Evolutionary conservation across 2,329 filamentous ascomycete species (phyloP).

Genomic region (Waltergamsia citrina): DNA sequence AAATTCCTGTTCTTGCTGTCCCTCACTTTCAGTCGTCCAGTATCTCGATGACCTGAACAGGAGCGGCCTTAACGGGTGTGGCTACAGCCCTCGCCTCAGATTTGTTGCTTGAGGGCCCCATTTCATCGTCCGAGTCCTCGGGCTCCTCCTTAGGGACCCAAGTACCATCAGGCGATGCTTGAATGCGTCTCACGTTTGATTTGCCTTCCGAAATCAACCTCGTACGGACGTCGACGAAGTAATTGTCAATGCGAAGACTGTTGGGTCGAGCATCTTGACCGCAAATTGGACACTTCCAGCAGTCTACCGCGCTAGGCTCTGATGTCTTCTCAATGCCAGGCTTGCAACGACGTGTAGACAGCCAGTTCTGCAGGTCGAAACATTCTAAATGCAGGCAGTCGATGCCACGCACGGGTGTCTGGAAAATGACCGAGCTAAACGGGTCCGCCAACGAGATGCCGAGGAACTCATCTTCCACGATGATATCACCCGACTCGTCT

Average conservation of each 20-base stretch:
- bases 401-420: slow-evolving; percentile 60
- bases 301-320: slow-evolving; percentile 52
- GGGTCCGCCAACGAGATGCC: slow-evolving; percentile 55
- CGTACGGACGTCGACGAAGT: slow-evolving; percentile 53
- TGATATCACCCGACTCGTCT: slow-evolving; percentile 52
- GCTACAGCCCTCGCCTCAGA: neutral
- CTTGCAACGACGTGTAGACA: slow-evolving; percentile 52
- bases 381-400: slow-evolving; percentile 73
- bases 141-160: slow-evolving; percentile 22
- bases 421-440: slow-evolving; percentile 55
- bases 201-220: slow-evolving; percentile 28
- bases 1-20: too few relatives aligned
- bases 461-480: slow-evolving; percentile 47
- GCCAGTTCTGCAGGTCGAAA: slow-evolving; percentile 80
- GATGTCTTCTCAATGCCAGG: slow-evolving; percentile 8
- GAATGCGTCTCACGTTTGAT: slow-evolving; percentile 17
- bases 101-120: neutral
- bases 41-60: slow-evolving; percentile 19
- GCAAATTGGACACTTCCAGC: slow-evolving; percentile 86
- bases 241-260: slow-evolving; percentile 63
- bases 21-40: too few relatives aligned
- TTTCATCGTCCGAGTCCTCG: slow-evolving; percentile 15
- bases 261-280: slow-evolving; percentile 65
- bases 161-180: slow-evolving; percentile 16
- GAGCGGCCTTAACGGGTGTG: too few relatives aligned